These are phyloP conservation scores for Triangularia setosa DNA, from an alignment of 2,329 filamentous ascomycete genomes.

Conservation along the genomic window DNA sequence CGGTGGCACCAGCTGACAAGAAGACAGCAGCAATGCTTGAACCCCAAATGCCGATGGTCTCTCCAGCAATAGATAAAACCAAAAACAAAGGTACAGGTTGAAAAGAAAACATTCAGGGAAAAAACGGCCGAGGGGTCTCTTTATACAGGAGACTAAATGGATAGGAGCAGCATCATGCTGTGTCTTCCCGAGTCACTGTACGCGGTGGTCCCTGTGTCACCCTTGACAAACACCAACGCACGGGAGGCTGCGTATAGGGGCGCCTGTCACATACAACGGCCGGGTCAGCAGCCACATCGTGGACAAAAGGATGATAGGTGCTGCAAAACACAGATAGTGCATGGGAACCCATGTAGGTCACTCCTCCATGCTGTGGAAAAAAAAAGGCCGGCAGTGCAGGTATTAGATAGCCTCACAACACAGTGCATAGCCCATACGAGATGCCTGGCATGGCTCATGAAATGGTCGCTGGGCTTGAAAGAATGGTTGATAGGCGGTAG, in stretches of 20 bases:
- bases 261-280: neutral
- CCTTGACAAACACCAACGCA: neutral
- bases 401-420: no score
- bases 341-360: no score
- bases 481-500: no score
- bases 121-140: neutral
- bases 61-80: neutral
- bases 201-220: neutral
- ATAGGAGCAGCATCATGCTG: neutral
- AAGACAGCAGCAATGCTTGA: neutral
- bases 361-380: no score
- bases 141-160: neutral
- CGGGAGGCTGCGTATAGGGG: neutral
- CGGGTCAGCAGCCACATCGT: neutral
- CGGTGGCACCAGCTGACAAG: neutral
- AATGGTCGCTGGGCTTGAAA: no score
- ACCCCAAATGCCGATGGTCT: no score
- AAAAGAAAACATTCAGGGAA: neutral
- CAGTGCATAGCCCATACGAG: no score
- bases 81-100: neutral
- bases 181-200: neutral
- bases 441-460: no score
- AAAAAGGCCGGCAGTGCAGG: no score
- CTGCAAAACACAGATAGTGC: no score
- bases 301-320: neutral